A percentile compares a stretch with the other conserved stretches of the same genome.
phyloP scores from a whole-genome alignment of 805 yeast species.

The Helenozyma rhizophorensis region DNA sequence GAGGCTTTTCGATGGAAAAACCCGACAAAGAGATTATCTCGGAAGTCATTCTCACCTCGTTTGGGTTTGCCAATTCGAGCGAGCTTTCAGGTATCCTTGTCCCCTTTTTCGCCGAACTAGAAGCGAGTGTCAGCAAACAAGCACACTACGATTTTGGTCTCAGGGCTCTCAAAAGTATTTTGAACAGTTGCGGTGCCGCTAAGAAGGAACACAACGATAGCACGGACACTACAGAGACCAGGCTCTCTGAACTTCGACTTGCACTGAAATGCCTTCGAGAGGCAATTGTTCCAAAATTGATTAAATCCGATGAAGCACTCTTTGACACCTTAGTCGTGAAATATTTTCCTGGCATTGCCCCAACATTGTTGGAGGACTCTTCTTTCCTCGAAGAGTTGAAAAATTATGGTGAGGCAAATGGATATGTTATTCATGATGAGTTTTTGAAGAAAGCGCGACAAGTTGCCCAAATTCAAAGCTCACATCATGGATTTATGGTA shows the following conservation, averaged over 20 bases:
- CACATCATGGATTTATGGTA: slow-evolving; percentile 76
- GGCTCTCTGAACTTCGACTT: slow-evolving; percentile 18
- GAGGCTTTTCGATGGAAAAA: slow-evolving; percentile 65
- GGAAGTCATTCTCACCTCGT: slow-evolving; percentile 65
- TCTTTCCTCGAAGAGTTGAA: slow-evolving; percentile 23
- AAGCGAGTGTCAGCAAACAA: slow-evolving; percentile 44
- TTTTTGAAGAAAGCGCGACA: slow-evolving; percentile 61
- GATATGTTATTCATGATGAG: slow-evolving; percentile 26
- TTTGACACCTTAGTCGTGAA: slow-evolving; percentile 18
- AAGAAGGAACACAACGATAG: slow-evolving; percentile 23
- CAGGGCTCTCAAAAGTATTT: slow-evolving; percentile 68
- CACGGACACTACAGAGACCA: slow-evolving; percentile 30
- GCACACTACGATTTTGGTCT: slow-evolving; percentile 88
- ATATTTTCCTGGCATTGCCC: slow-evolving; percentile 13
- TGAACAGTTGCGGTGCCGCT: slow-evolving; percentile 54
- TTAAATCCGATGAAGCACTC: slow-evolving; percentile 44
- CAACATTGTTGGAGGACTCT: slow-evolving; percentile 17
- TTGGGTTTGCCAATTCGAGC: slow-evolving; percentile 56
- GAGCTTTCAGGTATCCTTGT: slow-evolving; percentile 47
- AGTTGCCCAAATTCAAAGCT: slow-evolving; percentile 52
- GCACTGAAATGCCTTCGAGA: slow-evolving; percentile 46
- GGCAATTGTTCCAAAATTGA: slow-evolving; percentile 64
- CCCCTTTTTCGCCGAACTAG: slow-evolving; percentile 48
- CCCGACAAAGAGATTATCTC: slow-evolving; percentile 72
- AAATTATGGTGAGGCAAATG: slow-evolving; percentile 23